A percentile compares a stretch with the other conserved stretches of the same genome.
phyloP scores from a whole-genome alignment of 228 moss, liverwort and hornwort species.

The Sphagnum fallax region DNA sequence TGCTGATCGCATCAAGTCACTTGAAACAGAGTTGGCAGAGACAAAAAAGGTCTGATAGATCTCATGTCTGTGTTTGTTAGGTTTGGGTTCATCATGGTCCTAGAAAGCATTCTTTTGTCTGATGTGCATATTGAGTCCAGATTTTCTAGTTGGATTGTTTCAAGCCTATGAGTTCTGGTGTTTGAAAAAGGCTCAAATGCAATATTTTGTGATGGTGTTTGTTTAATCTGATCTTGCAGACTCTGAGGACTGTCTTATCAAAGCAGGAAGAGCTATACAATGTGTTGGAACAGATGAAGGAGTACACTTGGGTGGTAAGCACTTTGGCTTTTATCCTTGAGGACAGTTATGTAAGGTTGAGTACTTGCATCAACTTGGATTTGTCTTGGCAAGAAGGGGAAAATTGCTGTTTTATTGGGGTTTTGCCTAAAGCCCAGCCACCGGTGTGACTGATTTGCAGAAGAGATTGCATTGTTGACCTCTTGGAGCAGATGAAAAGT shows the following conservation, averaged over 20 bases:
- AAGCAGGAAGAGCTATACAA: slow-evolving; percentile 9
- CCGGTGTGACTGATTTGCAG: background rate
- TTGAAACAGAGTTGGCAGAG: slow-evolving; percentile 46
- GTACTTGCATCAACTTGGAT: background rate
- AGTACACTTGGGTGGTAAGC: slow-evolving; percentile 7
- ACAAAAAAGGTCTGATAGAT: slow-evolving; percentile 33
- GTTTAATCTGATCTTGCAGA: background rate
- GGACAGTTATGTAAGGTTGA: background rate
- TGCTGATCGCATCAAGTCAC: slow-evolving; percentile 32
- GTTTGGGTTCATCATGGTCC: too few species aligned
- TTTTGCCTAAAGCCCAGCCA: background rate
- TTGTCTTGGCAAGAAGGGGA: background rate
- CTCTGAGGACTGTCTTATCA: slow-evolving; percentile 8
- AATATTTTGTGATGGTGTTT: too few species aligned
- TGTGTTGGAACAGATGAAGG: slow-evolving; percentile 9
- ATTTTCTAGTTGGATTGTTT: too few species aligned
- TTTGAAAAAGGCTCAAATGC: too few species aligned
- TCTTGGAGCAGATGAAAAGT: too few species aligned
- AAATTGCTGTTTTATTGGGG: too few species aligned
- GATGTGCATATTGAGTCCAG: too few species aligned
- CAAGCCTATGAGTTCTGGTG: too few species aligned
- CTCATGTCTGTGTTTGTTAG: too few species aligned
- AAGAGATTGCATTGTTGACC: background rate
- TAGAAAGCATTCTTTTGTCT: too few species aligned
- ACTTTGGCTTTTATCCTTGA: background rate